Base-by-base conservation (phyloP, 495 filamentous ascomycete genomes). In the Baudoinia panamericana region DNA sequence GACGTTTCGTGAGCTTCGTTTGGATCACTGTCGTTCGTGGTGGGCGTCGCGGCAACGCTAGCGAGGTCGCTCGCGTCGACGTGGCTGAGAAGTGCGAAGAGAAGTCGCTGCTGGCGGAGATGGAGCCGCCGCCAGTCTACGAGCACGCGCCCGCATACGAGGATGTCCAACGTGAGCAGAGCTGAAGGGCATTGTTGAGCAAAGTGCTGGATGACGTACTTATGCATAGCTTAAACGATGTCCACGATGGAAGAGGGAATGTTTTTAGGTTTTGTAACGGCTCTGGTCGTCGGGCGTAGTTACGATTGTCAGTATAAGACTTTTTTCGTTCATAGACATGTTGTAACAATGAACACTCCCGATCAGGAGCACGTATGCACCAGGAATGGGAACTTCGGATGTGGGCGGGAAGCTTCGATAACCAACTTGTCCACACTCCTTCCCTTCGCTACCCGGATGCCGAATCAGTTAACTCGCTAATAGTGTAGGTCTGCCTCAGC, bases 71-170 rank as follows among this genome's bases (percentile, higher is more conserved):
- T 11, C 19, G 36, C 8, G 29, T 30, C 22, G 7, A 23, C 10
- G 31, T 24, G 4, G n/a, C 1, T 6, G 39, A 31, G 24, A 24
- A 48, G 25, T 26, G 32, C 8, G 30, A 36, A 10, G 30, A 23
- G 11, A 46, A 46, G 28, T 11, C 16, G 6, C 13, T 30, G 26
- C n/a, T 35, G 5, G 18, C 8, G 4, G 39, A 30, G 16, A 37
- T 31, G 31, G 40, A 45, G 20, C 23, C 32, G 1, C 46, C 24
- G 12, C 46, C 46, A 1, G 15, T 6, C 11, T 50, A 50, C 24
- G 40, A 50, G 27, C 6, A 50, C 30, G 40, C 46, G 23, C 46
- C 41, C 1, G 40, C 46, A 11, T 50, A 50, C 23, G 46, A 33
- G 22, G 29, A 33, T 4, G 21, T 19, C 19, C 30, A 26, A 22